Evolutionary conservation across 2,329 filamentous ascomycete genomes (phyloP).

Genomic region (Colletotrichum magnum): DNA sequence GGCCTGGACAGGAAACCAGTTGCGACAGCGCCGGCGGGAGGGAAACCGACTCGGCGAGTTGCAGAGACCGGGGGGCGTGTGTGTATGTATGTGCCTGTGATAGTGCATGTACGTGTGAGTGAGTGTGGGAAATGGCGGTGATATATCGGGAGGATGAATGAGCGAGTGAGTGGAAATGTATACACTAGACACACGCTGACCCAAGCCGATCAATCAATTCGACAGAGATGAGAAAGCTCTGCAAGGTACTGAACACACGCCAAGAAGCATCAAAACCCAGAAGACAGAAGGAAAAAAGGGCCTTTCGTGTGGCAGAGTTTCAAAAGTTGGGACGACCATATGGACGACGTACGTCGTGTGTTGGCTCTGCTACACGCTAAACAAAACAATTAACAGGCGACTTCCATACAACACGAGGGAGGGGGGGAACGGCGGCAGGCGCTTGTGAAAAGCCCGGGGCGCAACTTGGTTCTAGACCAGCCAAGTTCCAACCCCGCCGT

Average conservation of each 20-base stretch:
- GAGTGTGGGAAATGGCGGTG: conserved; percentile 26
- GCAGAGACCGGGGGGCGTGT: not conserved
- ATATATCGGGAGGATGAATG: conserved; percentile 16
- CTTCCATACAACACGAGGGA: not conserved
- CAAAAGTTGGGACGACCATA: conserved; percentile 34
- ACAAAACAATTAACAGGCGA: not conserved
- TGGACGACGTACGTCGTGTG: conserved; percentile 12
- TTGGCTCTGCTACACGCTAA: conserved; percentile 19
- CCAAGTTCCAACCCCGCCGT: not conserved
- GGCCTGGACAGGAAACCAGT: not conserved
- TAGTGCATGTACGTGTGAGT: not conserved
- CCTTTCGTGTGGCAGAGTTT: conserved; percentile 32
- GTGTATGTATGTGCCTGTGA: not conserved
- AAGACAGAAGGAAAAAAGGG: conserved; percentile 3
- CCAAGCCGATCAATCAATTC: conserved; percentile 26
- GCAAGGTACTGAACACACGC: conserved; percentile 2
- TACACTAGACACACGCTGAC: conserved; percentile 19
- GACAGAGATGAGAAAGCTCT: conserved; percentile 9
- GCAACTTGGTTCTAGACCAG: conserved; percentile 22
- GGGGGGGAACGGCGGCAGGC: not conserved
- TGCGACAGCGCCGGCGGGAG: not conserved
- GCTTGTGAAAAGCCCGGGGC: not conserved
- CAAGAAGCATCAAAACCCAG: not conserved
- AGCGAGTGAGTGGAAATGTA: conserved; percentile 1
- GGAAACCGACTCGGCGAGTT: not conserved